Evolutionary conservation across 805 yeast genomes (phyloP).

Genomic region (Maudiozyma bulderi): DNA sequence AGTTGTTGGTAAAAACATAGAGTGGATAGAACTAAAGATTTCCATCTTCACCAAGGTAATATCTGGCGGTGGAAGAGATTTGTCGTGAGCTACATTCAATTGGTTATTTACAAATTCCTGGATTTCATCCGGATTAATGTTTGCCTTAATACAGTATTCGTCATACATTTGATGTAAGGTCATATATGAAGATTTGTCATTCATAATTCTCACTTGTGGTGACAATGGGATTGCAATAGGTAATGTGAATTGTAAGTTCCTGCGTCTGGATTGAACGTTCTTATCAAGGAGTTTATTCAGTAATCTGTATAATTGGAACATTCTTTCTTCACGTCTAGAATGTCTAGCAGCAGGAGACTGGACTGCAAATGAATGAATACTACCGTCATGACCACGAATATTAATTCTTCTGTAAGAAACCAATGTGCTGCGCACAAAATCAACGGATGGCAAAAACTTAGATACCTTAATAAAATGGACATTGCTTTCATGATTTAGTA

Average conservation of each 20-base stretch:
- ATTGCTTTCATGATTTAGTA: constrained; percentile 79
- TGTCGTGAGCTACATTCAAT: constrained; percentile 86
- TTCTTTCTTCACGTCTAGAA: constrained; percentile 90
- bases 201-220: constrained; percentile 87
- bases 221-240: constrained; percentile 91
- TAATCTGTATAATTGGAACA: constrained; percentile 83
- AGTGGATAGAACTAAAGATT: constrained; percentile 81
- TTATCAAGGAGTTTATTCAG: constrained; percentile 72
- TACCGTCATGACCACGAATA: constrained; percentile 90
- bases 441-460: constrained; percentile 81
- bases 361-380: constrained; percentile 84
- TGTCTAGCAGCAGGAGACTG: constrained; percentile 98
- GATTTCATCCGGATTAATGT: constrained; percentile 80
- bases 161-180: constrained; percentile 79
- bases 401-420: constrained; percentile 83
- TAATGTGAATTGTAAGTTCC: constrained; percentile 74
- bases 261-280: constrained; percentile 79
- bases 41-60: constrained; percentile 81
- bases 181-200: constrained; percentile 65
- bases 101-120: constrained; percentile 77
- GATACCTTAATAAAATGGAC: constrained; percentile 89
- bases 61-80: constrained; percentile 88
- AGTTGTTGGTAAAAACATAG: constrained; percentile 75
- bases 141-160: constrained; percentile 63
- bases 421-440: constrained; percentile 79